These are phyloP conservation scores for Lentinula guzmanii DNA, from an alignment of 768 basidiomycete species.

Conservation along the genomic window DNA sequence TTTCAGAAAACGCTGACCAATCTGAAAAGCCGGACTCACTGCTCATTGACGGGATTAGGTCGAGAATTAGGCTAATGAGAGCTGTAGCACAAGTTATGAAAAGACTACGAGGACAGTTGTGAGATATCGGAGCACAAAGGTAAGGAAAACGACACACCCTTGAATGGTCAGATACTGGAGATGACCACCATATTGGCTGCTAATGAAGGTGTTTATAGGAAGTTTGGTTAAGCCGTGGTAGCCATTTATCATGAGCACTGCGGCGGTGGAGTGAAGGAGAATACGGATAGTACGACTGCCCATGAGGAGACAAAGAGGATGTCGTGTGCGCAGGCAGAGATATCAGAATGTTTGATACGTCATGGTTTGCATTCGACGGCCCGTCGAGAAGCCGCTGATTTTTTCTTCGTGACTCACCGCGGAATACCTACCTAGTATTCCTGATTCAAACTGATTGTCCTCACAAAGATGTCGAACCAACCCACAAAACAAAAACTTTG, in stretches of 20 bases:
- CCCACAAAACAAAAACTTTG: slow-evolving; percentile 72
- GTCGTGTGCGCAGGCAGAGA: background rate
- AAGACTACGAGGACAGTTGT: slow-evolving; percentile 20
- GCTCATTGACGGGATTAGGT: slow-evolving; percentile 23
- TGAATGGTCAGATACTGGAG: slow-evolving; percentile 75
- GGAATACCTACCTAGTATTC: background rate
- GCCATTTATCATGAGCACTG: slow-evolving; percentile 30
- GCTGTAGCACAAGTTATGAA: slow-evolving; percentile 29
- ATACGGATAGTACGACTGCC: background rate
- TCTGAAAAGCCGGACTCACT: slow-evolving; percentile 15
- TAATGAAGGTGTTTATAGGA: slow-evolving; percentile 25
- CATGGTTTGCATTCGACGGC: background rate
- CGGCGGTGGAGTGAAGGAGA: slow-evolving; percentile 24
- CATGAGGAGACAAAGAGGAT: background rate
- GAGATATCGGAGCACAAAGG: background rate
- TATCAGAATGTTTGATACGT: background rate
- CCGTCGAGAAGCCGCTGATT: background rate
- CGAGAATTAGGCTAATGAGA: slow-evolving; percentile 24
- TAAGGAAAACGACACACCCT: slow-evolving; percentile 38
- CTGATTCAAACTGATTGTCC: background rate
- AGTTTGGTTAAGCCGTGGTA: slow-evolving; percentile 23
- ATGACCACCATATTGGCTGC: slow-evolving; percentile 53
- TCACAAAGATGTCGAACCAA: slow-evolving; percentile 26
- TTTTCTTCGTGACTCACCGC: background rate
- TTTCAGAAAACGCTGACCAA: background rate